Base-by-base conservation (phyloP, 169 alveolate genomes). In the Plasmodium yoelii region DNA sequence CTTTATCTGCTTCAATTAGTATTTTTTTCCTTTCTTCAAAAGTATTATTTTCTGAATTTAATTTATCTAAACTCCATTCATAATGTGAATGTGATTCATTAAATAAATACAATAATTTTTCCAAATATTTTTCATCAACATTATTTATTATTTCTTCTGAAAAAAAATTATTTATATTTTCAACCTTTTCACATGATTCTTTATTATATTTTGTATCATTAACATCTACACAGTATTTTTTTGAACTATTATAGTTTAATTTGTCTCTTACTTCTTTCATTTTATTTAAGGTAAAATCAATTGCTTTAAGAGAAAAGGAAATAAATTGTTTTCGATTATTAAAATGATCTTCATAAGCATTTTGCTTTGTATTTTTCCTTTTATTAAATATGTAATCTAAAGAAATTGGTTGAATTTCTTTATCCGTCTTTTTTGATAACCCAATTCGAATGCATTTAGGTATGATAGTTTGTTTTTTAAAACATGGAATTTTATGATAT, bases 401-500 rank as follows among this genome's bases (percentile, higher is more conserved):
- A 13, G 90, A 82, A 82, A 82, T 82, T 28, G 60, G 84, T 39
- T 68, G 84, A 22, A 82, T 82, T 82, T 82, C 90, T 82, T 82
- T 84, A 82, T 69, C 61, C 0, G 90, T 82, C 51, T 51, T 82
- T 57, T 82, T 65, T 28, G 90, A 82, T 69, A 82, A 53, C 13
- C 90, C 90, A 39, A 82, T 82, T 19, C 90, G 55, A 42, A 82
- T 68, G 55, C 90, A 82, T 68, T 82, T 82, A 9, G 90, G 90
- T 24, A 84, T 69, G 34, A 82, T 69, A 13, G 67, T 67, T 68
- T 82, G 51, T 82, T 68, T 82, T 39, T 5, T 47, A n/a, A 65
- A 67, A 28, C 22, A 9, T n/a, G 9, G 39, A 44, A 28, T 55
- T 42, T 60, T 49, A 24, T 34, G 53, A 5, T 26, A 57, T 28